Evolutionary conservation across 495 filamentous ascomycete genomes (phyloP), one percentile per base, ranked within the genome.

Genomic region (Aspergillus nidulans): DNA sequence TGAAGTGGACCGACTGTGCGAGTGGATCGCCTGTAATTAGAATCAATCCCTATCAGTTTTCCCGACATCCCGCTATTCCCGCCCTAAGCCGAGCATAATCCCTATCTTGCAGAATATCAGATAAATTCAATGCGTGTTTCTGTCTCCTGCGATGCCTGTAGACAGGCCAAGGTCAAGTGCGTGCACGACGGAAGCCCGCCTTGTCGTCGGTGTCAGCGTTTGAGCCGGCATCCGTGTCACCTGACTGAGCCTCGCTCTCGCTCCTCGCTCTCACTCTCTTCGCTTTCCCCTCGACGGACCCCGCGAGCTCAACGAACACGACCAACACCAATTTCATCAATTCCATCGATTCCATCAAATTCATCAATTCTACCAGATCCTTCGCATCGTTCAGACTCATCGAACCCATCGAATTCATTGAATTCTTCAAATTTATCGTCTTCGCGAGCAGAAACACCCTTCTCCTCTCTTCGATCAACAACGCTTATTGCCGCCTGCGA

Each of bases 151-250:
- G 66, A 69, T 59, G 59, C 59, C 52, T 76, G 72, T 59, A 68
- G 72, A 13, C 67, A 68, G 54, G 68, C 73, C 30, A 76, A 76
- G 43, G 71, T 76, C 43, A 76, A 75, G 57, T 76, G 73, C 30
- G 44, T 71, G 4, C 71, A 76, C 62, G 63, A 74, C 13, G 71
- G 73, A 25, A 64, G 57, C 2, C 65, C 73, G 0, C 73, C 73
- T 1, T 76, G 73, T 54, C 70, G 61, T 19, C 69, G 73, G 36
- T 76, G 73, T 19, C 55, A 64, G 25, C 66, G 62, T 18, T 46
- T 55, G n/a, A 67, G 67, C 26, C 52, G 49, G 6, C 48, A 56
- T 7, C 43, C 28, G 10, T 76, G 73, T 40, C 40, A 49, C 12
- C 53, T 76, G 7, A 70, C 73, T 26, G 70, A 74, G 40, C 66